phyloP scores from a whole-genome alignment of 768 basidiomycete species.

The Hericium erinaceus region DNA sequence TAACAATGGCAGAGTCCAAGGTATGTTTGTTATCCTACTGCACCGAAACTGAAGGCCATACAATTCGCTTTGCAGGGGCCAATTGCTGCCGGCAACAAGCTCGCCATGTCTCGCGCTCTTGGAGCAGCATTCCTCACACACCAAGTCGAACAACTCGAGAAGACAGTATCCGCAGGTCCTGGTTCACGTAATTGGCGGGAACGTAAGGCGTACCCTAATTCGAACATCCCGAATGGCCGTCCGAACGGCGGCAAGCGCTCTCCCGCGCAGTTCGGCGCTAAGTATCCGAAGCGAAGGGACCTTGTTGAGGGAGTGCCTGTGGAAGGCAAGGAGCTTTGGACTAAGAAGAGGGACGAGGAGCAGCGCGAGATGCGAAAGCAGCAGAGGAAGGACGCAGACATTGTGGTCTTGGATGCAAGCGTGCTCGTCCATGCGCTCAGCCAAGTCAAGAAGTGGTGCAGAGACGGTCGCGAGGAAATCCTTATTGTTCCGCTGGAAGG shows the following conservation, averaged over 20 bases:
- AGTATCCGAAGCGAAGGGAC: not conserved
- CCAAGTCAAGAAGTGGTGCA: constrained; percentile 77
- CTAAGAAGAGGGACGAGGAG: constrained; percentile 2
- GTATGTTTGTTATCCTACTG: not conserved
- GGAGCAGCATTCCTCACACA: constrained; percentile 83
- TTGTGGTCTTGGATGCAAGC: constrained; percentile 74
- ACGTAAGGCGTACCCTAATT: constrained; percentile 11
- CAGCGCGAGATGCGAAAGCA: not conserved
- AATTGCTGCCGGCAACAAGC: constrained; percentile 32
- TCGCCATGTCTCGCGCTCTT: constrained; percentile 80
- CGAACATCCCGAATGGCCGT: constrained; percentile 4
- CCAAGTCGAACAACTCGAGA: constrained; percentile 83
- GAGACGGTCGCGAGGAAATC: constrained; percentile 66
- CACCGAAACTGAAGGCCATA: no score
- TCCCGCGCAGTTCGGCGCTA: constrained; percentile 5
- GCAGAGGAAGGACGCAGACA: constrained; percentile 54
- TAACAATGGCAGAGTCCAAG: not conserved
- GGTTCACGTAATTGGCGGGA: constrained; percentile 56
- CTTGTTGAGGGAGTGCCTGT: not conserved
- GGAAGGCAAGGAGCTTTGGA: not conserved
- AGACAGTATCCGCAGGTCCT: constrained; percentile 41
- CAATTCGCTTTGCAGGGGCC: not conserved
- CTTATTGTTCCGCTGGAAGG: constrained; percentile 86
- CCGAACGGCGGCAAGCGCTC: constrained; percentile 19
- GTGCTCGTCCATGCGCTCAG: constrained; percentile 71